A percentile compares a stretch with the other conserved stretches of the same genome.
These are phyloP conservation scores for Marasmius oreades DNA, from an alignment of 1,284 basidiomycete species.

Conservation along the genomic window DNA sequence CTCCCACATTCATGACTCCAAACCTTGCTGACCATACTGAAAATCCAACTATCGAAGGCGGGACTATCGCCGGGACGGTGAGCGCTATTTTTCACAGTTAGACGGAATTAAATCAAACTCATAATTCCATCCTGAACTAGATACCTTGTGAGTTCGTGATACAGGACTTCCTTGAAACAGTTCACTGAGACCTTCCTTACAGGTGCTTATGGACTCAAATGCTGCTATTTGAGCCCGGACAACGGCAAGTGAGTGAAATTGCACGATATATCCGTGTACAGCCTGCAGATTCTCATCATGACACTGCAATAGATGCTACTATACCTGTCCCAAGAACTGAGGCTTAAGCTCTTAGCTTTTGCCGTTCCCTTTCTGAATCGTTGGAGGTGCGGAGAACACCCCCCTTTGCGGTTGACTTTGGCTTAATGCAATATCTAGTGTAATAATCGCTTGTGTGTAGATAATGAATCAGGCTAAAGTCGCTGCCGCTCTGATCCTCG, in stretches of 20 bases:
- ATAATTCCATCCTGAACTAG: neutral
- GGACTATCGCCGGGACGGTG: neutral
- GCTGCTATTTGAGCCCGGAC: neutral
- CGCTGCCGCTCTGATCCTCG: no score
- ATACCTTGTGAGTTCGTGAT: neutral
- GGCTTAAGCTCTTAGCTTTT: no score
- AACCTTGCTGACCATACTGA: neutral
- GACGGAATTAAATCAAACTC: neutral
- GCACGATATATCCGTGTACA: neutral
- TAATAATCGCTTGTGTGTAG: no score
- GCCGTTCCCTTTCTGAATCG: no score
- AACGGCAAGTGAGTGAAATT: neutral
- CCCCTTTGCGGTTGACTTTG: no score
- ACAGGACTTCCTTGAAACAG: neutral
- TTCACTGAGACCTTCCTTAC: neutral
- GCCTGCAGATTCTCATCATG: neutral
- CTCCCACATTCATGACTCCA: no score
- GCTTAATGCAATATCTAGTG: no score
- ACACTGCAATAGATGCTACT: neutral
- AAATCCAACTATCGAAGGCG: neutral
- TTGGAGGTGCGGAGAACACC: no score
- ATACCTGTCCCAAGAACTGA: neutral
- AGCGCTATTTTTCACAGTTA: neutral
- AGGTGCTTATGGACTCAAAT: neutral
- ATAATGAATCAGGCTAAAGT: no score